Base-by-base conservation (phyloP, 75 land plant species). In the Pinus tabuliformis region DNA sequence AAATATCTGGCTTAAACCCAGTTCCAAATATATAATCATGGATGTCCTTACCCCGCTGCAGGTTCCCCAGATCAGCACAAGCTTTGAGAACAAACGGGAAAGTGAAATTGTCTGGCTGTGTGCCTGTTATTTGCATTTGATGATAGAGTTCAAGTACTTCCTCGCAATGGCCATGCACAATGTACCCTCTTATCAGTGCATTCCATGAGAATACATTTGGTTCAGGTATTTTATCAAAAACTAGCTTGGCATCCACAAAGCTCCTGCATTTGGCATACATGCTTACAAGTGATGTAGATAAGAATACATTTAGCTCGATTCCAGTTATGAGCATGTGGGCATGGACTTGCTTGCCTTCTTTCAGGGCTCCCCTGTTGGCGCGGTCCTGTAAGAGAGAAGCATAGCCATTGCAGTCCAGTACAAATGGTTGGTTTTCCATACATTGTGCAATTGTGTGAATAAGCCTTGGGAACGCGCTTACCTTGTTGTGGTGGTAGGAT, bases 11-110 rank as follows among this genome's bases (percentile, higher is more conserved):
- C 3, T 66, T 77, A 72, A 86, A 86, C 7, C 89, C 86, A 72
- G 21, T 72, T 39, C 71, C 61, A 18, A 83, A 57, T 20, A 81
- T 70, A 57, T 85, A 80, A 6, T 75, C 89, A 81, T 91, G 89
- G 16, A 88, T 66, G 5, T 33, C 58, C 1, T 58, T 39, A 21
- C 93, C 93, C 49, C 76, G n/a, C 7, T 56, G 24, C 13, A 78
- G 58, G 7, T 56, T 56, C 0, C 58, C 26, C 13, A 68, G 8
- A 12, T 71, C 77, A 37, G 82, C 20, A 61, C 90, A 91, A 13
- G 89, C 88, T 78, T 83, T 88, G 36, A 88, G 84, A 7, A 86
- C 75, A 56, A 72, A 57, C 5, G 87, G 83, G 59, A 86, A 66
- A 17, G 90, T 91, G 39, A 78, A 84, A 7, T 78, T 22, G 78